phyloP scores from a whole-genome alignment of 441 rosid genomes.

The Sinapis alba region DNA sequence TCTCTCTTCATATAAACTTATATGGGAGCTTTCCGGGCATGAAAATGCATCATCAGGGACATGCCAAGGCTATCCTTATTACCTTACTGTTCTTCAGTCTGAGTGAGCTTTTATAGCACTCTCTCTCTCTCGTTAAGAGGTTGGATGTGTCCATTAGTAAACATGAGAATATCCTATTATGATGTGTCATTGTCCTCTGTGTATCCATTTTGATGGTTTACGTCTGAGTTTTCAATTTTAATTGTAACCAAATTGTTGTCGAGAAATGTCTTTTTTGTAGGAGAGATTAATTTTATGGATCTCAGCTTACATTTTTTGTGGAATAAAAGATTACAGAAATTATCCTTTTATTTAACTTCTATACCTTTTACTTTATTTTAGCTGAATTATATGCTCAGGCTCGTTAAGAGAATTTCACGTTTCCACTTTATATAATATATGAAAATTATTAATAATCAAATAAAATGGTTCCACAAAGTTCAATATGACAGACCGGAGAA shows the following conservation, averaged over 20 bases:
- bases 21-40: constrained; percentile 60
- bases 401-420: background rate
- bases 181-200: constrained; percentile 20
- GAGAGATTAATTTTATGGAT: constrained; percentile 3
- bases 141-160: constrained; percentile 10
- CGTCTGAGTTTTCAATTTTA: constrained; percentile 28
- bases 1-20: constrained; percentile 73
- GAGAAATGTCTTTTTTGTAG: constrained; percentile 7
- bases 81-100: constrained; percentile 69
- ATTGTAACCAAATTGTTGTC: constrained; percentile 30
- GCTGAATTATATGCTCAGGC: background rate
- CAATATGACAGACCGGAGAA: background rate
- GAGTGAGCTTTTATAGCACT: constrained; percentile 37
- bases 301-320: background rate
- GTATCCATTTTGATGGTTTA: constrained; percentile 34
- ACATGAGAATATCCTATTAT: constrained; percentile 15
- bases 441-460: background rate
- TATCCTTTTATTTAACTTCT: background rate
- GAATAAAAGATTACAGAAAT: constrained; percentile 8
- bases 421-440: background rate
- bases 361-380: background rate
- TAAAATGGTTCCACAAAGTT: background rate
- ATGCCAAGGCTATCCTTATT: constrained; percentile 74
- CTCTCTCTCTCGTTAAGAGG: background rate
- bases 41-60: constrained; percentile 58